Percentiles rank a stretch among this genome's conserved stretches.
phyloP scores from a whole-genome alignment of 345 rosid genomes.

The Sisymbrium irio region DNA sequence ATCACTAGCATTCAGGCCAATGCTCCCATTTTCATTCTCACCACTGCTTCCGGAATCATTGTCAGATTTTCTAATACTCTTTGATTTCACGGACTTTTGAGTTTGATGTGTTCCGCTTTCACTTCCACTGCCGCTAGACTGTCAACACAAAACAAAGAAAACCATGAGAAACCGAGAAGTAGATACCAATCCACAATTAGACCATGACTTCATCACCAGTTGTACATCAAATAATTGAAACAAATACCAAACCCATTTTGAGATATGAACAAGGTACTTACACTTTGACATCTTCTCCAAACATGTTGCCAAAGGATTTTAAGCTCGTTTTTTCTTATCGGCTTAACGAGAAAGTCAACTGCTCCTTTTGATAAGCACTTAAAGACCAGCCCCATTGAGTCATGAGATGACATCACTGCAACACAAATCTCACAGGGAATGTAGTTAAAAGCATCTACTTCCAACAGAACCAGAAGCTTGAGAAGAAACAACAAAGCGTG shows the following conservation, averaged over 20 bases:
- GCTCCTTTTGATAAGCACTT: slow-evolving; percentile 89
- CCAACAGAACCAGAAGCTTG: slow-evolving; percentile 11
- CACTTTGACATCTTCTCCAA: slow-evolving; percentile 91
- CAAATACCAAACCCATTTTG: neutral
- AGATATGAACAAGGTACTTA: slow-evolving; percentile 38
- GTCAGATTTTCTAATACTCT: slow-evolving; percentile 44
- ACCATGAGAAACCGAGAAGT: slow-evolving; percentile 9
- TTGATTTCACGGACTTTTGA: slow-evolving; percentile 49
- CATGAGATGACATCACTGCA: slow-evolving; percentile 92
- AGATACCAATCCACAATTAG: slow-evolving; percentile 11
- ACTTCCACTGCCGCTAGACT: slow-evolving; percentile 84
- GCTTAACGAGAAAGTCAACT: slow-evolving; percentile 82
- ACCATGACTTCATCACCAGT: slow-evolving; percentile 4
- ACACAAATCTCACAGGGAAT: slow-evolving; percentile 27
- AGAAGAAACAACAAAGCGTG: slow-evolving; percentile 23
- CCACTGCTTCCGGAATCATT: slow-evolving; percentile 46
- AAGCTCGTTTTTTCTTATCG: slow-evolving; percentile 82
- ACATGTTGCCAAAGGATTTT: slow-evolving; percentile 88
- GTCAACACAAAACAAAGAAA: slow-evolving; percentile 27
- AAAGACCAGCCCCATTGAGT: slow-evolving; percentile 78
- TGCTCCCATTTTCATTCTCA: slow-evolving; percentile 55
- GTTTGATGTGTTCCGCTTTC: slow-evolving; percentile 68
- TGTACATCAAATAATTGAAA: neutral
- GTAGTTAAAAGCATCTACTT: slow-evolving; percentile 36
- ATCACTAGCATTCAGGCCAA: slow-evolving; percentile 42